These are phyloP conservation scores for Pseudogymnoascus sp. DNA, from an alignment of 2,329 filamentous ascomycete genomes.

Conservation along the genomic window DNA sequence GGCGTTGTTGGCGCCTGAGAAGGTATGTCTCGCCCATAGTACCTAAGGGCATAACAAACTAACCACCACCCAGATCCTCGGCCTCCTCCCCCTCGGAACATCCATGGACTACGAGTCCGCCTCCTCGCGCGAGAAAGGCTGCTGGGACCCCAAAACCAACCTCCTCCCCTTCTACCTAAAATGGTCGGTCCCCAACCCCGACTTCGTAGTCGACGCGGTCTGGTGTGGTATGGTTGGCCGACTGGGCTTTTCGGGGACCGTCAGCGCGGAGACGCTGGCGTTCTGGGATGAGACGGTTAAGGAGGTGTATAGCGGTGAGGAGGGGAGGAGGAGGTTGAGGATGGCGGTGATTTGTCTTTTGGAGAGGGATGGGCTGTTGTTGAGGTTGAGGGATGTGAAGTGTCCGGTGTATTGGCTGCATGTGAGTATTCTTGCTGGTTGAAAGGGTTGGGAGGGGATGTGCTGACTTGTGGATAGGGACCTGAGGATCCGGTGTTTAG, in stretches of 20 bases:
- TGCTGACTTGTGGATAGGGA: constrained; percentile 30
- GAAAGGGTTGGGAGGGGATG: background rate
- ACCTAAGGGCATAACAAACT: background rate
- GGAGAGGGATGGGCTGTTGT: constrained; percentile 40
- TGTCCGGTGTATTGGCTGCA: constrained; percentile 48
- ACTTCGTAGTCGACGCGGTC: constrained; percentile 40
- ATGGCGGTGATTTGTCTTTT: constrained; percentile 39
- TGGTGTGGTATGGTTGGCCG: constrained; percentile 39
- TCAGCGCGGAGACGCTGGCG: constrained; percentile 29
- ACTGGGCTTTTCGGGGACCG: constrained; percentile 39
- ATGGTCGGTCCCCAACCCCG: constrained; percentile 36
- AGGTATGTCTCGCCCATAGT: constrained; percentile 26
- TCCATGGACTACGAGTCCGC: constrained; percentile 47
- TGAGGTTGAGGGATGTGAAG: constrained; percentile 38
- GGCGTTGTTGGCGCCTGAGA: constrained; percentile 42
- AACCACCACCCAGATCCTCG: constrained; percentile 33
- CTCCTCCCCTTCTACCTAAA: constrained; percentile 36
- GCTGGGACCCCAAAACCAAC: constrained; percentile 41
- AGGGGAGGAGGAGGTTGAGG: constrained; percentile 41
- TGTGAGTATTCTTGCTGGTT: constrained; percentile 27
- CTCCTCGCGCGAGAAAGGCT: constrained; percentile 37
- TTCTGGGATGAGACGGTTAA: constrained; percentile 42
- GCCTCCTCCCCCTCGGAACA: constrained; percentile 41
- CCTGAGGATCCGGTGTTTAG: constrained; percentile 39
- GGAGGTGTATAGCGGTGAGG: constrained; percentile 41